Conservation (phyloP, 179 eudicot species). For the Nepenthes alata region DNA sequence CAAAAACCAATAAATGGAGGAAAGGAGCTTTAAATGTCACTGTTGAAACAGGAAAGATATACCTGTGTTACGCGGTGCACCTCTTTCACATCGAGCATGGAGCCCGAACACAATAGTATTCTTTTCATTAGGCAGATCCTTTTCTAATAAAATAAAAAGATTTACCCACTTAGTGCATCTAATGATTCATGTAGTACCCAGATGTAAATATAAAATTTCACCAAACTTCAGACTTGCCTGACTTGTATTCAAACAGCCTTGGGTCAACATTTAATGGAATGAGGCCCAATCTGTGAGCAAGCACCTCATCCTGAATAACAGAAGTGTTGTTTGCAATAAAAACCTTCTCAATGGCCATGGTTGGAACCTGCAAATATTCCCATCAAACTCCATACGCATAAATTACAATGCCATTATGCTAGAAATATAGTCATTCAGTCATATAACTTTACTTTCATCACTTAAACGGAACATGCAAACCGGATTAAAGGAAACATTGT, state of each 20-base stretch:
- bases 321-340: constrained; percentile 77
- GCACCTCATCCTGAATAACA: constrained; percentile 84
- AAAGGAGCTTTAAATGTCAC: constrained; percentile 1
- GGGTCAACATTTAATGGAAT: constrained; percentile 86
- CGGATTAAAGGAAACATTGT: not conserved
- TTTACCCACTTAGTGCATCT: constrained; percentile 6
- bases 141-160: constrained; percentile 33
- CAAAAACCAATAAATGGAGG: constrained; percentile 1
- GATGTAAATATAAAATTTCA: not conserved
- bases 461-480: not conserved
- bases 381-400: not conserved
- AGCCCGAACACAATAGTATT: constrained; percentile 90
- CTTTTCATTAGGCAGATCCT: constrained; percentile 80
- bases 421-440: not conserved
- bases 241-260: constrained; percentile 69
- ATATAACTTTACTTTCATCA: not conserved
- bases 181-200: not conserved
- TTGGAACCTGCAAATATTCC: constrained; percentile 55
- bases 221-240: constrained; percentile 38
- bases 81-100: constrained; percentile 41
- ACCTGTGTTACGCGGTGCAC: constrained; percentile 51
- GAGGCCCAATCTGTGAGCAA: constrained; percentile 86
- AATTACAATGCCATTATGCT: too few species aligned
- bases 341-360: constrained; percentile 97
- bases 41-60: constrained; percentile 5